Conservation (phyloP, 2,329 filamentous ascomycete species). For the Thelonectria blattea region DNA sequence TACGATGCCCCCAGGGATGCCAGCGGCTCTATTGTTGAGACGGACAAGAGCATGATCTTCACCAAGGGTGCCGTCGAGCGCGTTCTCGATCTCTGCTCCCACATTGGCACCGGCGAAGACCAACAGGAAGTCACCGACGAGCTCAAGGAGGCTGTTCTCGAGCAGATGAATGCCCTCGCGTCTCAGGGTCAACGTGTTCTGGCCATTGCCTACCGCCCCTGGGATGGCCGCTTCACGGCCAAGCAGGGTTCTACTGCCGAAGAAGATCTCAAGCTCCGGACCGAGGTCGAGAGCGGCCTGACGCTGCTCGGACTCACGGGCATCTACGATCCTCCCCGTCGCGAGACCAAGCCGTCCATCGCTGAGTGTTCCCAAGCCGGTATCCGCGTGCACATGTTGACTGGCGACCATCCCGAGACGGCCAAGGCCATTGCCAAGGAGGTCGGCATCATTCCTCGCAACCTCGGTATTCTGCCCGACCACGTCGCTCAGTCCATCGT, state of each 20-base stretch:
- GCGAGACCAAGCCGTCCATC: constrained; percentile 77
- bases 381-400: constrained; percentile 84
- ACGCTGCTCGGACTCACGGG: constrained; percentile 82
- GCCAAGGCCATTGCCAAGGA: constrained; percentile 79
- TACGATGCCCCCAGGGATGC: constrained; percentile 59
- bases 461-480: constrained; percentile 64
- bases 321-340: constrained; percentile 85
- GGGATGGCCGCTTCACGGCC: constrained; percentile 55
- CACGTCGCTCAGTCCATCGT: constrained; percentile 72
- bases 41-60: constrained; percentile 59
- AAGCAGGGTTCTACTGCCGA: constrained; percentile 43
- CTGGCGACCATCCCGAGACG: constrained; percentile 80
- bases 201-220: constrained; percentile 70
- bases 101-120: constrained; percentile 51
- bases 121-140: constrained; percentile 57
- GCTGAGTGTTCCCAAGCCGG: constrained; percentile 73
- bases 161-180: constrained; percentile 64
- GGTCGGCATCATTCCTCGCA: constrained; percentile 75
- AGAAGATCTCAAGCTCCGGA: constrained; percentile 58
- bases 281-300: constrained; percentile 70
- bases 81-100: constrained; percentile 61
- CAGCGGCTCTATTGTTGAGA: constrained; percentile 46
- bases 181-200: constrained; percentile 75
- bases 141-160: constrained; percentile 55
- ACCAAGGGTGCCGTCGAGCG: constrained; percentile 69